Conservation (phyloP, 179 eudicot species). For the Carnegiea gigantea region DNA sequence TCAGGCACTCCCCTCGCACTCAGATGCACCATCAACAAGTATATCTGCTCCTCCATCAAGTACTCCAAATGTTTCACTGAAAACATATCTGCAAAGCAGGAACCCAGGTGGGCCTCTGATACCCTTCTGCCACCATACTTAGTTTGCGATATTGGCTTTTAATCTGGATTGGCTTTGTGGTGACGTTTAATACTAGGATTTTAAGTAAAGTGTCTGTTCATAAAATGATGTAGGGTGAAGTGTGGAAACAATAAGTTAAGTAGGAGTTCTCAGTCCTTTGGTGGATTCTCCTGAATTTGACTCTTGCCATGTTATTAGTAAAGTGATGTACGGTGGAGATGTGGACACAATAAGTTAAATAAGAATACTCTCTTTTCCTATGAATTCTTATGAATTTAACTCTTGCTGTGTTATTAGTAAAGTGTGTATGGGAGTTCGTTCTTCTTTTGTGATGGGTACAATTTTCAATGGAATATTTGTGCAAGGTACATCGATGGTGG, state of each 20-base stretch:
- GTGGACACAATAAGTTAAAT: too few relatives aligned
- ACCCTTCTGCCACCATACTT: neutral
- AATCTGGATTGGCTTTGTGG: neutral
- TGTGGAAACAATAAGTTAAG: neutral
- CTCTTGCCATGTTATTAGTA: neutral
- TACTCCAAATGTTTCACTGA: conserved; percentile 18
- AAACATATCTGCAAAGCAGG: conserved; percentile 20
- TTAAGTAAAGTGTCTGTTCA: neutral
- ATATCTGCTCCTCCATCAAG: conserved; percentile 25
- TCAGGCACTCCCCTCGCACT: conserved; percentile 35
- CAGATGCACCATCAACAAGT: conserved; percentile 20
- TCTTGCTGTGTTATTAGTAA: too few relatives aligned
- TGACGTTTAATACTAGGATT: neutral
- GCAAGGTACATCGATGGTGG: neutral
- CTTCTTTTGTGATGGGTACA: too few relatives aligned
- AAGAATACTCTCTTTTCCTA: too few relatives aligned
- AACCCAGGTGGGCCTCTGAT: conserved; percentile 27
- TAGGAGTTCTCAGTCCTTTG: neutral
- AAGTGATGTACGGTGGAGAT: too few relatives aligned
- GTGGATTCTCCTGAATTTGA: neutral
- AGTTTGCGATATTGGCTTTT: neutral
- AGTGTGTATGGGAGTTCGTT: too few relatives aligned
- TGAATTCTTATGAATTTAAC: too few relatives aligned
- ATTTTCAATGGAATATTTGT: too few relatives aligned
- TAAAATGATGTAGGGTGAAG: neutral